Evolutionary conservation across 805 yeast species (phyloP), one percentile per base, ranked within the genome.

Genomic region (Crinitomyces ghanaensis): DNA sequence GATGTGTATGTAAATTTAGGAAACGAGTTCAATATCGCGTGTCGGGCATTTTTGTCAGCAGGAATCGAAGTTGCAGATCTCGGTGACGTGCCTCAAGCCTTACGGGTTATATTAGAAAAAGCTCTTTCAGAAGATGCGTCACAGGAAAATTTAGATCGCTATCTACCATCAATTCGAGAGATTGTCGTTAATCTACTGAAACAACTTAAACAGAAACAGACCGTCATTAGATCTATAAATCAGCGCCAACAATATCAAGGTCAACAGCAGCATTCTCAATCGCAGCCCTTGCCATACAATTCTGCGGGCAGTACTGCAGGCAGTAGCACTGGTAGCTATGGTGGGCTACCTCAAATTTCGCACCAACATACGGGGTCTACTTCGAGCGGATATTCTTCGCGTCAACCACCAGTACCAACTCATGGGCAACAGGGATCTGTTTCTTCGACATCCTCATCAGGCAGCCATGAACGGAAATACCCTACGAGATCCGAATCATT

Each of bases 1-100:
- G 83, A 85, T 47, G 80, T 85, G 3, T 91, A 84, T 53, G 98
- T 91, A 11, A 77, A 74, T 43, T 67, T 91, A 19, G 98, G 98
- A 1, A 91, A 86, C 50, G 96, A 88, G 55, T 91, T 85, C 63
- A 76, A 88, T 45, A 72, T 81, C 3, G 82, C 93, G 1, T 74
- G 86, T 15, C 68, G 83, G 39, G 81, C 93, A 2, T 86, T 88
- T 53, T 60, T 74, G 4, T 67, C 66, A 36, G 77, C 83, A 2
- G 93, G 93, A 1, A 74, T 91, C 4, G 86, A 80, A 43, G 77
- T 79, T 6, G 42, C 76, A 8, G 95, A 84, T 51, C 60, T 91
- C 18, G 91, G 94, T 1, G 95, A 88, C 49, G 95, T 91, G 2
- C 97, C 98, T 0, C 76, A 70, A 38, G 72, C 77, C 9, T 60